Evolutionary conservation across 1,284 basidiomycete species (phyloP), one percentile per base, ranked within the genome.

Genomic region (Moniliophthora roreri): DNA sequence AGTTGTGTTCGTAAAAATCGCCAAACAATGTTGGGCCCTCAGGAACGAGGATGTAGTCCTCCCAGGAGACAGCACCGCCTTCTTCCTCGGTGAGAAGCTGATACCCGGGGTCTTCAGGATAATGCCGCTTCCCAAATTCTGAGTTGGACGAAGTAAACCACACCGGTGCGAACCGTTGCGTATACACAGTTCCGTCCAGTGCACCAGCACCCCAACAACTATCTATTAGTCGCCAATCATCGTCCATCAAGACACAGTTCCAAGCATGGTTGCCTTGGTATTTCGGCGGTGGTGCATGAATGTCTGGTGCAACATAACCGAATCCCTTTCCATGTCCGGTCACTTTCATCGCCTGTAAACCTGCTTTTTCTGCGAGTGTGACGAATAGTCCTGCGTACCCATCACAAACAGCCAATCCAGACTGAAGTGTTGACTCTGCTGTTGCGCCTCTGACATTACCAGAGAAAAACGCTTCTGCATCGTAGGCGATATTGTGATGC

Each of bases 301-400:
- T 66, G 3, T 50, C 56, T 15, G 69, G 60, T n/a, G 69, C 57
- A 24, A 54, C 50, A 54, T 73, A 75, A 26, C 75, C 75, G 37
- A 69, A 66, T 10, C 76, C 75, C 57, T 78, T 77, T n/a, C 75
- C 76, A 51, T 77, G 74, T 8, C 75, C 76, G 32, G 64, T 61
- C 2, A 77, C 70, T 48, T 70, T 73, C 50, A 70, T 62, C 3
- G 64, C 70, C 52, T 74, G 68, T 23, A 77, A 60, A 4, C 73
- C 74, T 7, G 70, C 67, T 6, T 62, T 55, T 50, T 69, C 65
- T n/a, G 71, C 71, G 23, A 78, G 65, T 41, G 61, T 56, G 36
- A 62, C 57, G 57, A 76, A 77, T 34, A 78, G 59, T 1, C 73
- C 74, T 2, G 75, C 71, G 57, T 76, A 77, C 7, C 76, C 76